These are phyloP conservation scores for Mycena rebaudengoi DNA, from an alignment of 768 basidiomycete genomes.

Conservation along the genomic window DNA sequence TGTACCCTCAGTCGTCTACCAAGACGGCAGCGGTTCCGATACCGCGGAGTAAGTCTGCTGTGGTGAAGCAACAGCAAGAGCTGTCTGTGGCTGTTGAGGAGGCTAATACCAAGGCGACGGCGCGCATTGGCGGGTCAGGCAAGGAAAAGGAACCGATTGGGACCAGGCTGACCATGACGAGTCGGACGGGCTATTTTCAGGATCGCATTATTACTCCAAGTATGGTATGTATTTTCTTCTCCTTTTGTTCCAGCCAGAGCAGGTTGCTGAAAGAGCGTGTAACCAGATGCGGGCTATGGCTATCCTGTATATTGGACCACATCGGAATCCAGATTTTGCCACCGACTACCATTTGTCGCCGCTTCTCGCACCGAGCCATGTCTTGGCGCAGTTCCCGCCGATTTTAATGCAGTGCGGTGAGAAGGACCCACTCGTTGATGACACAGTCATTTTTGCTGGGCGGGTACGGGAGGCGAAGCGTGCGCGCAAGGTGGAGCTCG, in stretches of 20 bases:
- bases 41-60: constrained; percentile 45
- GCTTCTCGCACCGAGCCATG: constrained; percentile 82
- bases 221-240: constrained; percentile 67
- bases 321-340: constrained; percentile 92
- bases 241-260: not conserved
- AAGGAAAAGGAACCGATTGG: constrained; percentile 73
- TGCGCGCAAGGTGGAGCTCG: constrained; percentile 77
- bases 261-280: constrained; percentile 18
- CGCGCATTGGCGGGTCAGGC: constrained; percentile 41
- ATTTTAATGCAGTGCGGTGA: constrained; percentile 95
- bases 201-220: constrained; percentile 93
- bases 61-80: constrained; percentile 61
- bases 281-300: constrained; percentile 99
- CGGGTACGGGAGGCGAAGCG: constrained; percentile 95
- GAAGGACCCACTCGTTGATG: constrained; percentile 94
- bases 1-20: constrained; percentile 46
- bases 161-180: constrained; percentile 93
- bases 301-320: constrained; percentile 94
- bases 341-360: constrained; percentile 97
- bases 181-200: constrained; percentile 91
- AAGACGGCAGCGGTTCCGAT: constrained; percentile 28
- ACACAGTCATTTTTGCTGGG: constrained; percentile 96
- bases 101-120: constrained; percentile 56
- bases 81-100: constrained; percentile 59
- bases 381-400: constrained; percentile 94